A percentile compares a stretch with the other conserved stretches of the same genome.
phyloP scores from a whole-genome alignment of 768 basidiomycete genomes.

The Boletus vermiculosoides region DNA sequence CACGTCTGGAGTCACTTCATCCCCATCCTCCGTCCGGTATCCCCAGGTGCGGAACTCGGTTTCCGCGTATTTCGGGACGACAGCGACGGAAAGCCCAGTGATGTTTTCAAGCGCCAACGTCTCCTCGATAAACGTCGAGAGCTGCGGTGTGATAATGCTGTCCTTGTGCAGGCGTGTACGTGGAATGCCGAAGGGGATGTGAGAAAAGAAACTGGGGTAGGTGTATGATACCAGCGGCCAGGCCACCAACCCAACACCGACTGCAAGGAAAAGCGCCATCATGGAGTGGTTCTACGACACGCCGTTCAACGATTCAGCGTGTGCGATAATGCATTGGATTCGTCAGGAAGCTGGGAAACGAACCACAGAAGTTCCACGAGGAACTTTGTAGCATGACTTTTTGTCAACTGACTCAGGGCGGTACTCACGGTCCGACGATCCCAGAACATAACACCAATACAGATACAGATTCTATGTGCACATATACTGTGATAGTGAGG shows the following conservation, averaged over 20 bases:
- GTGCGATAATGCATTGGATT: neutral
- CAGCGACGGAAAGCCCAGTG: conserved; percentile 31
- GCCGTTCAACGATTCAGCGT: neutral
- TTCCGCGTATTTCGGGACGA: conserved; percentile 26
- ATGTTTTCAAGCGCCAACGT: conserved; percentile 24
- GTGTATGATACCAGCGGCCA: conserved; percentile 11
- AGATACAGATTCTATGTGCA: conserved; percentile 6
- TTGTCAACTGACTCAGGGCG: neutral
- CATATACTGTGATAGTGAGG: neutral
- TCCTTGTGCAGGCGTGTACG: neutral
- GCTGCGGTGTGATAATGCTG: conserved; percentile 17
- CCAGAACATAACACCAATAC: neutral
- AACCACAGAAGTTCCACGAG: neutral
- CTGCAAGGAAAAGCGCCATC: conserved; percentile 12
- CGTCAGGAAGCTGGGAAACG: neutral
- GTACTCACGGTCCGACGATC: neutral
- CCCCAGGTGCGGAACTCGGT: conserved; percentile 38
- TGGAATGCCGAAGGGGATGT: neutral
- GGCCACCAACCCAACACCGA: conserved; percentile 9
- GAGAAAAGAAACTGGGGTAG: conserved; percentile 7
- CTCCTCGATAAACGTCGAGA: conserved; percentile 19
- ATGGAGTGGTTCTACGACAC: conserved; percentile 1
- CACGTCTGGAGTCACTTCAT: conserved; percentile 34
- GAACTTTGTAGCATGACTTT: neutral
- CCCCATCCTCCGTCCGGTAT: conserved; percentile 34